Evolutionary conservation across 495 filamentous ascomycete genomes (phyloP).

Genomic region (Xylaria grammica): DNA sequence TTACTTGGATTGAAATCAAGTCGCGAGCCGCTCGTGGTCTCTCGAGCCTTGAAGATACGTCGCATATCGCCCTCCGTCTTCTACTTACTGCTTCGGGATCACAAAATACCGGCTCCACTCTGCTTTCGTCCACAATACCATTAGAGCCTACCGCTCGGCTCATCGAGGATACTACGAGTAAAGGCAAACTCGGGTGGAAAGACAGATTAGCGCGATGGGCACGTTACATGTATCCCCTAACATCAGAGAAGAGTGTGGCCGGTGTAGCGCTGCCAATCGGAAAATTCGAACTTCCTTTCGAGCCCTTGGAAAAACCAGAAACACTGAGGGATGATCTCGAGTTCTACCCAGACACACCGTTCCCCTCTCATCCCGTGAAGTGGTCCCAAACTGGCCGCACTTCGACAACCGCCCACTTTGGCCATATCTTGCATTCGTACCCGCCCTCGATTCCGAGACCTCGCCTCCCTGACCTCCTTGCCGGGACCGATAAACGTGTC

Average conservation of each 20-base stretch:
- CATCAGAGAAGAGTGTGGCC: not conserved
- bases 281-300: conserved; percentile 27
- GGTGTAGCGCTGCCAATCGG: not conserved
- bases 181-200: conserved; percentile 48
- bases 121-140: conserved; percentile 20
- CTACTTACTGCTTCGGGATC: conserved; percentile 43
- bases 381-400: conserved; percentile 38
- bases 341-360: not conserved
- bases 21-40: conserved; percentile 21
- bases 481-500: conserved; percentile 24
- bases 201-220: conserved; percentile 48
- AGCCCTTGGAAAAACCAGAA: conserved; percentile 2
- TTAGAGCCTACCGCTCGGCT: conserved; percentile 29
- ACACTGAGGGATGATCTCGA: conserved; percentile 8
- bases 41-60: conserved; percentile 30
- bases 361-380: conserved; percentile 7
- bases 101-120: conserved; percentile 27
- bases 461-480: conserved; percentile 20
- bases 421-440: conserved; percentile 44
- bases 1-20: conserved; percentile 47
- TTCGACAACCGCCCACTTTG: conserved; percentile 46
- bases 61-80: conserved; percentile 50
- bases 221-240: conserved; percentile 31
- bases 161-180: conserved; percentile 29
- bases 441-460: conserved; percentile 3